Evolutionary conservation across 2,329 filamentous ascomycete species (phyloP), one percentile per base, ranked within the genome.

Genomic region (Microdochium trichocladiopsis): DNA sequence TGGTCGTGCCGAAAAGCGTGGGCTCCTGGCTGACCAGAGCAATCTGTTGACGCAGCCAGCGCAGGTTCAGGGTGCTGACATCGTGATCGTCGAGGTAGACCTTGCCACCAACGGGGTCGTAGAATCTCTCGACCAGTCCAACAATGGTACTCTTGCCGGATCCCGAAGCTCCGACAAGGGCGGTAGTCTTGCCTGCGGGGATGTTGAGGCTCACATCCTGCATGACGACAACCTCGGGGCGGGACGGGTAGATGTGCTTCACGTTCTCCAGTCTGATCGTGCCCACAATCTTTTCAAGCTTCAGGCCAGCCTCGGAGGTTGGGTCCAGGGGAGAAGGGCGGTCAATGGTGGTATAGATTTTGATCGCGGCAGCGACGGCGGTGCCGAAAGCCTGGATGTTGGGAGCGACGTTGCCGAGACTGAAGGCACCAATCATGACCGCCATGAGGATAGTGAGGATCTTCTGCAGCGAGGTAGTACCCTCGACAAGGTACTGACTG

Each of bases 101-200:
- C 21, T 80, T 72, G 22, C 94, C 94, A 25, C 80, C 80, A 31
- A 96, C 88, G 0, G 93, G 93, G 53, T 92, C 84, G 66, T 99
- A 99, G 68, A 97, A 97, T 18, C 94, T 83, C 70, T 97, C 93
- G 1, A 97, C 84, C 21, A 99, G 76, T 12, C 93, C 93, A 25
- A 97, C 87, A 56, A 97, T 92, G 0, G 94, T 97, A 62, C 87
- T 93, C 72, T 97, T 99, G 48, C 94, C 94, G 37, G 88, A 95
- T 11, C 93, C 94, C 11, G 93, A 97, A 1, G 93, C 90, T 53
- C 94, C 94, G 5, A 99, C 94, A 8, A 99, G 75, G 1, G 94
- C 94, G 2, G 93, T 96, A 18, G 88, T 91, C 72, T 96, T 95
- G 21, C 93, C 92, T 2, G 92, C 88, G 2, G 91, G 90, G 36